Evolutionary conservation across 257 asterid genomes (phyloP).

Genomic region (Solanum pinnatisectum): DNA sequence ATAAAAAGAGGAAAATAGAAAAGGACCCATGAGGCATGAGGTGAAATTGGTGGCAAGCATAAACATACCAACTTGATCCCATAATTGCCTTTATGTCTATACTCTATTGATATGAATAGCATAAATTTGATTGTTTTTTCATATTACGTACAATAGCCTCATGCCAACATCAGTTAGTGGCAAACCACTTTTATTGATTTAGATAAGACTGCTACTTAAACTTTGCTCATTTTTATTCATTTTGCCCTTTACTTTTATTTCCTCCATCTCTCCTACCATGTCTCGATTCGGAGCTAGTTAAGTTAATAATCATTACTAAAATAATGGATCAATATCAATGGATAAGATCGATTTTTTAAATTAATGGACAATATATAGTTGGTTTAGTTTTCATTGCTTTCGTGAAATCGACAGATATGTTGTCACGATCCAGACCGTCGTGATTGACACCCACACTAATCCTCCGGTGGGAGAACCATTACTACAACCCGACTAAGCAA

Average conservation of each 20-base stretch:
- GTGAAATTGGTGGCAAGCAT: conserved; percentile 40
- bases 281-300: background rate
- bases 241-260: background rate
- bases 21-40: background rate
- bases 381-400: no score
- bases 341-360: no score
- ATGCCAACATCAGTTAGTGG: conserved; percentile 49
- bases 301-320: background rate
- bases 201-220: conserved; percentile 35
- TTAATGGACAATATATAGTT: no score
- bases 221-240: background rate
- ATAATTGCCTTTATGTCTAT: conserved; percentile 40
- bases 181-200: conserved; percentile 30
- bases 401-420: no score
- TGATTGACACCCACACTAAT: no score
- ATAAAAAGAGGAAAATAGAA: background rate
- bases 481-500: no score
- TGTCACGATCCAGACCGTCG: no score
- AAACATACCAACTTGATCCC: conserved; percentile 59
- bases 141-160: background rate
- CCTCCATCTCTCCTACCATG: background rate
- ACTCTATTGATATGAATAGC: conserved; percentile 38
- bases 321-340: no score
- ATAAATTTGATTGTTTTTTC: conserved; percentile 14
- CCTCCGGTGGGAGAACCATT: no score